Percentiles rank a stretch among this genome's conserved stretches.
These are phyloP conservation scores for Spinellus fusiger DNA, from an alignment of 192 early-diverging fungal species.

Conservation along the genomic window DNA sequence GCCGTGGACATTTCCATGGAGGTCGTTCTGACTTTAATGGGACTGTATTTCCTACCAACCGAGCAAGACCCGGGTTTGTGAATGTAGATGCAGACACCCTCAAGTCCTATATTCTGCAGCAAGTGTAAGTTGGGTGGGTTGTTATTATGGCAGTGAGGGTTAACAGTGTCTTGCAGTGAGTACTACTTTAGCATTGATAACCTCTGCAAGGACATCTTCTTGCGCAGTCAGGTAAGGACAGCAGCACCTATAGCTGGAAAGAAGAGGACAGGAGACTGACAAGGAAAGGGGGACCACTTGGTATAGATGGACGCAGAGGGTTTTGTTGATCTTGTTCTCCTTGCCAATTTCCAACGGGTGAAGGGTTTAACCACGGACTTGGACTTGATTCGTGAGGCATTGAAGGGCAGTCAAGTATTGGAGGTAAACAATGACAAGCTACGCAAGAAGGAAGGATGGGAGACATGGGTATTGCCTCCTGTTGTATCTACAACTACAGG, in stretches of 20 bases:
- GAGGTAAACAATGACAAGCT: conserved; percentile 37
- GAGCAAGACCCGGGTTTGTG: conserved; percentile 17
- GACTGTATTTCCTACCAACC: background rate
- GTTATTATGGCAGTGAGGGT: conserved; percentile 14
- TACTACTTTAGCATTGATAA: conserved; percentile 98
- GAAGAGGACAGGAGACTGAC: background rate
- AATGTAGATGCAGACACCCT: conserved; percentile 39
- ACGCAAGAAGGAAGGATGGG: conserved; percentile 78
- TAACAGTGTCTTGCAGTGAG: conserved; percentile 45
- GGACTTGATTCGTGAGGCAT: conserved; percentile 53
- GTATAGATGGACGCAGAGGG: conserved; percentile 87
- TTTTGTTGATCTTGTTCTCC: conserved; percentile 68
- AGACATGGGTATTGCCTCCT: conserved; percentile 69
- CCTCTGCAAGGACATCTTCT: conserved; percentile 92
- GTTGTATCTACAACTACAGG: conserved; percentile 1
- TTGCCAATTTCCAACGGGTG: conserved; percentile 89
- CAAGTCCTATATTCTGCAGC: conserved; percentile 53
- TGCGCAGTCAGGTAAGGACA: conserved; percentile 53
- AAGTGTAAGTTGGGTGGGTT: conserved; percentile 43
- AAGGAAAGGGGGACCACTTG: background rate
- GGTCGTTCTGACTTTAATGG: conserved; percentile 1
- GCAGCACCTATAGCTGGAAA: background rate
- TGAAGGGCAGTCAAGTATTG: conserved; percentile 37
- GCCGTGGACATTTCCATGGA: conserved; percentile 12
- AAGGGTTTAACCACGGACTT: conserved; percentile 62